Base-by-base conservation (phyloP, 2,329 filamentous ascomycete genomes). In the Colletotrichum coccodes region DNA sequence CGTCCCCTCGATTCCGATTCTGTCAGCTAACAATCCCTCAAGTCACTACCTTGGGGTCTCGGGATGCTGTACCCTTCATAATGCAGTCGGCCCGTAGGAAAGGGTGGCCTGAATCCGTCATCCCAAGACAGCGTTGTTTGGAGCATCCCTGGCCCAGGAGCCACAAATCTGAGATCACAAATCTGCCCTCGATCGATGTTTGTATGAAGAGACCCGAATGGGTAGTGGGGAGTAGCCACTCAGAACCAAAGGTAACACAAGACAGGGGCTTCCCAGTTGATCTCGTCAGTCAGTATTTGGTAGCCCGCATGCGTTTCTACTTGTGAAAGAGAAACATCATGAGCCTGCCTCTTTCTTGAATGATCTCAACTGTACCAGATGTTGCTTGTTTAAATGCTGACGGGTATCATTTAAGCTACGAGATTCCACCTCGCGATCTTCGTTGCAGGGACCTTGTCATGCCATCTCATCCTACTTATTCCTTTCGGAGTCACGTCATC, bases 181-280 rank as follows among this genome's bases (percentile, higher is more conserved):
- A 30, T 34, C 38, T 32, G 16, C 23, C 46, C 36, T 49, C 53
- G 60, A 64, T 68, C 53, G 53, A 57, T 68, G 36, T 57, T 23
- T 59, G 46, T 59, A 32, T 40, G 46, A 54, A 34, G 60, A 38
- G 46, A 32, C 53, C 54, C 30, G 53, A 68, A 64, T 46, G 23
- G 60, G 60, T 11, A 63, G 34, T 34, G 40, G 26, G 28, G 40
- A 49, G 49, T 18, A 6, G 23, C 32, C 30, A 21, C 18, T 18
- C 16, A 16, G 23, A 23, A 60, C 23, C 9, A n/a, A 23, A 30
- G 28, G 44, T n/a, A n/a, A n/a, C 23, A 21, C 32, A n/a, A 32
- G 26, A 46, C 40, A 6, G 21, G 6, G 30, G 21, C 21, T 42
- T 12, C 30, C 44, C 21, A 11, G 28, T 26, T 50, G 38, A 47